Percentiles rank a stretch among this genome's conserved stretches.
Conservation (phyloP, 352 stramenopile genomes). For the Pythium dissotocum region DNA sequence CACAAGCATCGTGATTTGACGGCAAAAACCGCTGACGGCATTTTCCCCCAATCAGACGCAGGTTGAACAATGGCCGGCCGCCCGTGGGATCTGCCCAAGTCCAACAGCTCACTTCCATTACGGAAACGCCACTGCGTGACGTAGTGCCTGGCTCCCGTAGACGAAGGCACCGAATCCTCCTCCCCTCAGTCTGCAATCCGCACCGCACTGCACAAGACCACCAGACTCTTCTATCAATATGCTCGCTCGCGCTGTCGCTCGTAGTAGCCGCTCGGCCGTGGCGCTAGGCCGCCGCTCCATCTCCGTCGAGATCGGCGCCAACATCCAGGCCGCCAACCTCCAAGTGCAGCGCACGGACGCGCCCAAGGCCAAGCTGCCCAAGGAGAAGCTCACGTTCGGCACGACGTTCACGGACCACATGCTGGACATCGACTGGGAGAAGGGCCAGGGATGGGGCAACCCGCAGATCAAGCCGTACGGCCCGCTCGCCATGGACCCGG, state of each 20-base stretch:
- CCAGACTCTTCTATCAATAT: not conserved
- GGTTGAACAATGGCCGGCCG: conserved; percentile 23
- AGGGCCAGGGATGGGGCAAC: conserved; percentile 80
- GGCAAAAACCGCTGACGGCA: not conserved
- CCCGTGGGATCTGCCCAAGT: conserved; percentile 7
- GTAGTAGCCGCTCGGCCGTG: conserved; percentile 1
- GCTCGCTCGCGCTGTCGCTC: conserved; percentile 18
- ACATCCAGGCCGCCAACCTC: conserved; percentile 41
- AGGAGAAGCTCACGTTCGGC: conserved; percentile 92
- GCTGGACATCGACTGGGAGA: conserved; percentile 93
- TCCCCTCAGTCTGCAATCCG: not conserved
- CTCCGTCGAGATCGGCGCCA: conserved; percentile 34
- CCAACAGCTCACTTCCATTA: conserved; percentile 1
- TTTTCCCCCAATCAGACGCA: conserved; percentile 15
- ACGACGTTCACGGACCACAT: conserved; percentile 97
- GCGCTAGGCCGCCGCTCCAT: conserved; percentile 25
- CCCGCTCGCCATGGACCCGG: conserved; percentile 91
- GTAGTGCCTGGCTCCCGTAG: conserved; percentile 11
- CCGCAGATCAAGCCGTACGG: conserved; percentile 92
- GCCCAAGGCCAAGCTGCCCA: conserved; percentile 64
- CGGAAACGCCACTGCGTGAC: conserved; percentile 7
- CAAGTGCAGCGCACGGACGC: conserved; percentile 43
- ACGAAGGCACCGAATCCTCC: not conserved
- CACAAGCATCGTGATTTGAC: conserved; percentile 5
- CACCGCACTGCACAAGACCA: conserved; percentile 1